phyloP scores from a whole-genome alignment of 768 basidiomycete species.

The Hypholoma fasciculare region DNA sequence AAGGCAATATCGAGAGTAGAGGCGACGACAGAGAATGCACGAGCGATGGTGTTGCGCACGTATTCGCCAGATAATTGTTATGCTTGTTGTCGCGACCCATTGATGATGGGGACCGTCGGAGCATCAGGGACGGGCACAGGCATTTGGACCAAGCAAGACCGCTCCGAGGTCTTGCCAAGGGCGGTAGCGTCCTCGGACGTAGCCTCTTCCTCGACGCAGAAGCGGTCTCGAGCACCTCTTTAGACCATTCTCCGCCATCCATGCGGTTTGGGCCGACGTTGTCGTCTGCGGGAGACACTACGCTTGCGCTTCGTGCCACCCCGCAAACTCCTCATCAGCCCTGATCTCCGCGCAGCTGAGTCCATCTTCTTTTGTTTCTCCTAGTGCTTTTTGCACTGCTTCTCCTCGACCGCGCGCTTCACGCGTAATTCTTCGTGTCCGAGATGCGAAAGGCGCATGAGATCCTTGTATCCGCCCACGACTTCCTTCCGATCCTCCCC shows the following conservation, averaged over 20 bases:
- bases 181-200: constrained; percentile 72
- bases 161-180: constrained; percentile 75
- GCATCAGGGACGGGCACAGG: constrained; percentile 64
- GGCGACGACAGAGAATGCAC: too few species aligned
- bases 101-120: constrained; percentile 80
- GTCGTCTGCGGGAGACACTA: constrained; percentile 53
- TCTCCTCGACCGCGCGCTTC: constrained; percentile 82
- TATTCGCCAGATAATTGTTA: too few species aligned
- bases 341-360: constrained; percentile 80
- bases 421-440: constrained; percentile 94
- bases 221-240: constrained; percentile 70
- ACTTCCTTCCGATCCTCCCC: constrained; percentile 65
- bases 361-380: constrained; percentile 79
- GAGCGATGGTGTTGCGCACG: too few species aligned
- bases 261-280: constrained; percentile 61
- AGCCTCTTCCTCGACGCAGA: constrained; percentile 90
- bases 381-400: constrained; percentile 76
- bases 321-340: constrained; percentile 67
- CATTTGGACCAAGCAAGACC: constrained; percentile 97
- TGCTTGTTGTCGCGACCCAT: too few species aligned
- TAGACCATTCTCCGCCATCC: constrained; percentile 70
- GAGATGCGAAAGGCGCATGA: constrained; percentile 87
- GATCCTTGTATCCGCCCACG: constrained; percentile 93
- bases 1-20: too few species aligned
- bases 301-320: constrained; percentile 71